Evolutionary conservation across 805 yeast genomes (phyloP).

Genomic region (Sungouiozyma intestinalis): DNA sequence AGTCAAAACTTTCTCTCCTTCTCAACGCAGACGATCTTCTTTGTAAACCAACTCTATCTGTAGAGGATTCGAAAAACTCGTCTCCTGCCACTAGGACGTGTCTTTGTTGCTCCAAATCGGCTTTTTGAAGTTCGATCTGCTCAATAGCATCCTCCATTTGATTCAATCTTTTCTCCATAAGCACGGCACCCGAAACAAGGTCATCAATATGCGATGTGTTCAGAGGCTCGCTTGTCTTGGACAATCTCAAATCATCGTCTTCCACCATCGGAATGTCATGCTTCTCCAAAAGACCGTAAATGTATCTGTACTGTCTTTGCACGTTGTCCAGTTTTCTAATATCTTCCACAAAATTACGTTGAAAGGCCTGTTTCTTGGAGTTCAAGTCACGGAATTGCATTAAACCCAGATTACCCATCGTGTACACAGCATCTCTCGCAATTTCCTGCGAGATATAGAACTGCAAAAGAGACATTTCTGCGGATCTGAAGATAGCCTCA

Average conservation of each 20-base stretch:
- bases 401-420: constrained; percentile 76
- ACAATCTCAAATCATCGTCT: constrained; percentile 24
- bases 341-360: constrained; percentile 83
- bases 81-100: constrained; percentile 42
- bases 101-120: constrained; percentile 53
- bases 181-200: constrained; percentile 47
- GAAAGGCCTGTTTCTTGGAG: constrained; percentile 69
- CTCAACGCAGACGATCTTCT: background rate
- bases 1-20: constrained; percentile 11
- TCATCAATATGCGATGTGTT: constrained; percentile 62
- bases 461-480: constrained; percentile 94
- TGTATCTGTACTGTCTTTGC: constrained; percentile 69
- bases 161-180: constrained; percentile 62
- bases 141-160: constrained; percentile 65
- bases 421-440: constrained; percentile 74
- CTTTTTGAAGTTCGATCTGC: constrained; percentile 42
- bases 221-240: constrained; percentile 25
- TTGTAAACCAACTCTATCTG: constrained; percentile 3
- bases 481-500: constrained; percentile 54
- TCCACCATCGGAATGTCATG: constrained; percentile 34
- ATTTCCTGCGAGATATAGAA: constrained; percentile 85
- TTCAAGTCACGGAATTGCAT: constrained; percentile 88
- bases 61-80: constrained; percentile 31
- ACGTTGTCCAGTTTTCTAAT: constrained; percentile 73
- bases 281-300: constrained; percentile 40